A percentile compares a stretch with the other conserved stretches of the same genome.
phyloP scores from a whole-genome alignment of 345 rosid species.

The Aegle marmelos region DNA sequence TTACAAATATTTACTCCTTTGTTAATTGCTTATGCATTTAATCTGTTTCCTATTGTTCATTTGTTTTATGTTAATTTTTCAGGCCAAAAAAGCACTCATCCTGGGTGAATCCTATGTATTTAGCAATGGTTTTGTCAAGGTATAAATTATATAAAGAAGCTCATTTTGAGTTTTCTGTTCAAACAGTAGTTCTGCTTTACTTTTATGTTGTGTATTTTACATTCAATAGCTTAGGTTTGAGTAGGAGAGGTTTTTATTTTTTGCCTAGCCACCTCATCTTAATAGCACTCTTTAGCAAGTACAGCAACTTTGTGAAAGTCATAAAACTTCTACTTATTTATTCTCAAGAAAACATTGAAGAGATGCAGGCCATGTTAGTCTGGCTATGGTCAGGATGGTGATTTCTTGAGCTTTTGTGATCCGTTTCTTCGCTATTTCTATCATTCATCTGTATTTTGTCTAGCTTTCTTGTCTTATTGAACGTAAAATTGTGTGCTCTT shows the following conservation, averaged over 20 bases:
- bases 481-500: not conserved
- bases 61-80: conserved; percentile 24
- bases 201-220: not conserved
- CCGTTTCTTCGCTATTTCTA: not conserved
- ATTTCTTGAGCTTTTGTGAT: not conserved
- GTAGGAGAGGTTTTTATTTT: not conserved
- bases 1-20: conserved; percentile 18
- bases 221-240: not conserved
- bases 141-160: conserved; percentile 21
- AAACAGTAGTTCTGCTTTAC: not conserved
- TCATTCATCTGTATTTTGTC: not conserved
- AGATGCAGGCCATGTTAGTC: not conserved
- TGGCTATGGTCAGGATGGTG: not conserved
- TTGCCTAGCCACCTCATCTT: not conserved
- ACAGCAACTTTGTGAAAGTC: not conserved
- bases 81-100: conserved; percentile 72
- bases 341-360: not conserved
- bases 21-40: not conserved
- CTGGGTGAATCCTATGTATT: conserved; percentile 69
- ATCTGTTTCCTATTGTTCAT: conserved; percentile 9
- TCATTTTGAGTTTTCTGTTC: not conserved
- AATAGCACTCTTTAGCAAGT: not conserved
- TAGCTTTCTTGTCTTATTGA: not conserved
- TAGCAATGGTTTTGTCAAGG: conserved; percentile 85
- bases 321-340: not conserved